These are phyloP conservation scores for Pachysandra terminalis DNA, from an alignment of 164 flowering plant species.

Conservation along the genomic window DNA sequence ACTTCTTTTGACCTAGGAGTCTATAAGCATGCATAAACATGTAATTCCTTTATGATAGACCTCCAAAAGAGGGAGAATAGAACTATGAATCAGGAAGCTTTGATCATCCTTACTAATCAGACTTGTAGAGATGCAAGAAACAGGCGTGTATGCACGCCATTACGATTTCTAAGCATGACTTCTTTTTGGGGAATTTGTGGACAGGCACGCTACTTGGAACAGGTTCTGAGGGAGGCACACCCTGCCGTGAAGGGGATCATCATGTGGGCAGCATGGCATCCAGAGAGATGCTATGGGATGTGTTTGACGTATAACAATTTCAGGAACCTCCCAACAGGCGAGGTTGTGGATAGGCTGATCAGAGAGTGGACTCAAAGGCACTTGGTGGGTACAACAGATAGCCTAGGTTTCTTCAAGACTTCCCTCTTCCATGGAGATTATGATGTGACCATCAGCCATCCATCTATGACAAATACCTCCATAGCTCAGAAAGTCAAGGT, in stretches of 20 bases:
- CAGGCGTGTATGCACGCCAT: no score
- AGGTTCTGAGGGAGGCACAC: slow-evolving; percentile 52
- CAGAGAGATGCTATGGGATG: slow-evolving; percentile 54
- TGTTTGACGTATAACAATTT: slow-evolving; percentile 72
- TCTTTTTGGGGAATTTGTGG: not conserved
- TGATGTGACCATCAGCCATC: slow-evolving; percentile 30
- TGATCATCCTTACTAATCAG: no score
- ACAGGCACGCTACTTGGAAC: slow-evolving; percentile 58
- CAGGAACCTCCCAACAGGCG: slow-evolving; percentile 58
- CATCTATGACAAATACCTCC: slow-evolving; percentile 21
- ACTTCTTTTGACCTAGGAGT: no score
- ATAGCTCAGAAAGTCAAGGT: slow-evolving; percentile 19
- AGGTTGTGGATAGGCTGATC: slow-evolving; percentile 67
- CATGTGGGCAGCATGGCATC: slow-evolving; percentile 52
- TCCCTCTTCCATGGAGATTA: slow-evolving; percentile 68
- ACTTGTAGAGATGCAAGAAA: no score
- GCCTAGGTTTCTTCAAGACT: slow-evolving; percentile 41
- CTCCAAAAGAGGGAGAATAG: no score
- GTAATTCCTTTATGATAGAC: no score
- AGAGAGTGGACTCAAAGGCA: slow-evolving; percentile 28
- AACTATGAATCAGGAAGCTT: no score
- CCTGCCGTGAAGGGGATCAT: slow-evolving; percentile 62
- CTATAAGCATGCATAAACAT: no score
- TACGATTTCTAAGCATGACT: no score
- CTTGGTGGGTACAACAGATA: slow-evolving; percentile 29